Conservation (phyloP, 139 green algal species). For the Zygnema cylindricum region DNA sequence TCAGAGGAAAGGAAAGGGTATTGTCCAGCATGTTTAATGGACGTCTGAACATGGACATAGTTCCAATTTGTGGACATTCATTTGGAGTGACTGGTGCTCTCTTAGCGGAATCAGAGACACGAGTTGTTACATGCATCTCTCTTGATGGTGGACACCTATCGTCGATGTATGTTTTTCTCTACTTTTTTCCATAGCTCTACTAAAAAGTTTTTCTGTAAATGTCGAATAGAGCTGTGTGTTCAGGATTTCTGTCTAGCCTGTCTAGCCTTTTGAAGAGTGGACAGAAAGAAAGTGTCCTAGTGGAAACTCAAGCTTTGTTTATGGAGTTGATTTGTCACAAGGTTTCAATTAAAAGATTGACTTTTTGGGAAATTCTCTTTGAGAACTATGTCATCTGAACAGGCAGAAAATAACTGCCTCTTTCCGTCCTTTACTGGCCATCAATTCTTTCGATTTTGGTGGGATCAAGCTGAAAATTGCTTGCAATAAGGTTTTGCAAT, state of each 20-base stretch:
- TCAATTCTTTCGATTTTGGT: neutral
- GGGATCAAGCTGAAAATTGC: neutral
- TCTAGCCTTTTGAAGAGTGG: neutral
- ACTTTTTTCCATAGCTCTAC: neutral
- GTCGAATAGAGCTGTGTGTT: too few relatives aligned
- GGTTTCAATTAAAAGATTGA: neutral
- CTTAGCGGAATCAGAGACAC: conserved; percentile 7
- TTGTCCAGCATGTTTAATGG: neutral
- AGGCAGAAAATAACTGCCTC: neutral
- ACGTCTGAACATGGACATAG: conserved; percentile 18
- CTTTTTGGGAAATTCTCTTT: neutral
- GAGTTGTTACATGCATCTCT: neutral
- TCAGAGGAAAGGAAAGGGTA: neutral
- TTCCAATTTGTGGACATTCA: conserved; percentile 36
- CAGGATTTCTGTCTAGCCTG: neutral
- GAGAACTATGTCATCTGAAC: neutral
- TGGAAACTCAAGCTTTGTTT: neutral
- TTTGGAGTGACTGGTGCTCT: conserved; percentile 30
- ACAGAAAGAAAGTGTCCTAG: neutral
- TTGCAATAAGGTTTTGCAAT: neutral
- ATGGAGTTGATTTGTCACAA: neutral
- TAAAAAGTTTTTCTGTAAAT: neutral
- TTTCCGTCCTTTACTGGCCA: neutral
- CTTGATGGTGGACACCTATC: conserved; percentile 38
- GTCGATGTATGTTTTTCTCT: neutral